phyloP scores from a whole-genome alignment of 306 rosid species.

The Lablab purpureus region DNA sequence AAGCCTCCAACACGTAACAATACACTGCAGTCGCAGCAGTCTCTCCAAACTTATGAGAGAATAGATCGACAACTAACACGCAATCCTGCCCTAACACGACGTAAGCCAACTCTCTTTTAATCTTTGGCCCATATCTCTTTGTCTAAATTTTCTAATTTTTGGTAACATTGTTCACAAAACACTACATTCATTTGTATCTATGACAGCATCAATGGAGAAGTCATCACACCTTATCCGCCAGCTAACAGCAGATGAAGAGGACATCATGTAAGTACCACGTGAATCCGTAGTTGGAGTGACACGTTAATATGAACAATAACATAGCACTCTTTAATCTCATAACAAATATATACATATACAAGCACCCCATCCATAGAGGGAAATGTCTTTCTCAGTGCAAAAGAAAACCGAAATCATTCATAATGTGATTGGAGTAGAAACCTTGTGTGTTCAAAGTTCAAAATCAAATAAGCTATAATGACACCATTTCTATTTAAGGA shows the following conservation, averaged over 20 bases:
- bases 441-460: neutral
- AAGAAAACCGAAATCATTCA: neutral
- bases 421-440: neutral
- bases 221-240: conserved; percentile 8
- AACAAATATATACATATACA: neutral
- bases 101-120: conserved; percentile 40
- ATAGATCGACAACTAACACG: conserved; percentile 24
- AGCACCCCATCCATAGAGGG: neutral
- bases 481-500: conserved; percentile 3
- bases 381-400: neutral
- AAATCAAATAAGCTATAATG: conserved; percentile 3
- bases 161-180: conserved; percentile 20
- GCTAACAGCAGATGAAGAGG: conserved; percentile 40
- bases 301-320: neutral
- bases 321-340: neutral
- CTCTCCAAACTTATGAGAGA: conserved; percentile 25
- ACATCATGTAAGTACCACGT: conserved; percentile 63
- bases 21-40: neutral
- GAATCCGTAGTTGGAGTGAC: neutral
- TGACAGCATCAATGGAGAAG: conserved; percentile 55
- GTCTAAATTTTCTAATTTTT: neutral
- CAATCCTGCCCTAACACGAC: conserved; percentile 37
- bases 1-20: conserved; percentile 32
- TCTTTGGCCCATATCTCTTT: neutral
- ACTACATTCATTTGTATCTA: neutral